These are phyloP conservation scores for Lumnitzera racemosa DNA, from an alignment of 345 rosid species.

Conservation along the genomic window DNA sequence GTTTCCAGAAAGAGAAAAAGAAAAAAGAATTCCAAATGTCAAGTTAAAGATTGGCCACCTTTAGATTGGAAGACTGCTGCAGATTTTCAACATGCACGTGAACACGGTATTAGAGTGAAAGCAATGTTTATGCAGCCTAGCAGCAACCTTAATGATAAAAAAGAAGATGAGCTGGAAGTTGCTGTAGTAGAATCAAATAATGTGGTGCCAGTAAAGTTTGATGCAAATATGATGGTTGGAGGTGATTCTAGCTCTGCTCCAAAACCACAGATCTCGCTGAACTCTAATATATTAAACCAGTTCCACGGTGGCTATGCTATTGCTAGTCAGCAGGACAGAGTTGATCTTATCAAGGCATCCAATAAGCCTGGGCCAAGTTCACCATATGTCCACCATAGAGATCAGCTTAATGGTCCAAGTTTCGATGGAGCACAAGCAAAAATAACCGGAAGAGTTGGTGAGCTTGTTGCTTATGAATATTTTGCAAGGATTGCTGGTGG, in stretches of 20 bases:
- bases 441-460: conserved; percentile 70
- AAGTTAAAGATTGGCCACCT: conserved; percentile 61
- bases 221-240: conserved; percentile 30
- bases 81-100: conserved; percentile 27
- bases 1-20: conserved; percentile 12
- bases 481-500: conserved; percentile 29
- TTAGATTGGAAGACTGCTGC: conserved; percentile 64
- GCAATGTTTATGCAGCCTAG: conserved; percentile 13
- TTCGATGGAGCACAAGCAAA: conserved; percentile 40
- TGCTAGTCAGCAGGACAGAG: conserved; percentile 3
- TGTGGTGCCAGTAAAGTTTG: conserved; percentile 20
- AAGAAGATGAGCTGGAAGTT: conserved; percentile 14
- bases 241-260: conserved; percentile 14
- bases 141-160: conserved; percentile 16
- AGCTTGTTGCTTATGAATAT: conserved; percentile 66
- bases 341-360: conserved; percentile 19
- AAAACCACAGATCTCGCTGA: conserved; percentile 1
- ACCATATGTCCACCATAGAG: conserved; percentile 40
- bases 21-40: conserved; percentile 28
- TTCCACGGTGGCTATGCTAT: conserved; percentile 6
- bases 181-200: conserved; percentile 2
- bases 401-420: conserved; percentile 44
- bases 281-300: neutral
- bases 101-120: conserved; percentile 30
- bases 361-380: conserved; percentile 17